Evolutionary conservation across 495 filamentous ascomycete genomes (phyloP), one percentile per base, ranked within the genome.

Genomic region (Penicillium bovifimosum): DNA sequence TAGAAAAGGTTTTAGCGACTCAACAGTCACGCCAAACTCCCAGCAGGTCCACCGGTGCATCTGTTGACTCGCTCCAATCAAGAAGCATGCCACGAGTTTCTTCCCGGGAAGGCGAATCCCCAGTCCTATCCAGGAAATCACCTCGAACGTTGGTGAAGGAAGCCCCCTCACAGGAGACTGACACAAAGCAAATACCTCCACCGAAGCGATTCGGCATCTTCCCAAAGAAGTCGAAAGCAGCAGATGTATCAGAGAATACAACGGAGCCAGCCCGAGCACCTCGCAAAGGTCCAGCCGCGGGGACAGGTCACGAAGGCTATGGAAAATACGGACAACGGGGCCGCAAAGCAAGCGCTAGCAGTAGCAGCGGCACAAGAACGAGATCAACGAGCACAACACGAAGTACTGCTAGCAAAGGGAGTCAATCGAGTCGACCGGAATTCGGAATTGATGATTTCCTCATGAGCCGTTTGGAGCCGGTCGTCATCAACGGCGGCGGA

Each of bases 301-400:
- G 93, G 31, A 99, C 95, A 29, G 93, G 93, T 2, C 90, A 97
- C 67, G 93, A 97, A 73, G 93, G 92, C 39, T 97, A 97, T 65
- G 90, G 91, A 7, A 86, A 81, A 62, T 95, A 81, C 76, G 79
- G 67, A 27, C 68, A 71, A 44, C 71, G 70, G 41, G 79, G 72
- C 17, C 67, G 77, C 18, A 76, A 70, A 52, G 43, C 75, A 39
- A 80, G 78, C 39, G 67, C 71, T 47, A 70, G 76, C 54, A 80
- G 71, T 54, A 70, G 62, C 18, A 75, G 65, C 31, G 71, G 67
- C 9, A 66, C 62, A 17, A 66, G 78, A 49, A 72, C 72, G 39
- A 71, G 82, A 26, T 83, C 80, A 29, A 77, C 76, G 14, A 86
- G 83, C 57, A 77, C 79, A 6, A 75, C 66, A 13, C 69, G 71